Conservation (phyloP, 2,329 filamentous ascomycete genomes). For the Scytalidium lignicola region DNA sequence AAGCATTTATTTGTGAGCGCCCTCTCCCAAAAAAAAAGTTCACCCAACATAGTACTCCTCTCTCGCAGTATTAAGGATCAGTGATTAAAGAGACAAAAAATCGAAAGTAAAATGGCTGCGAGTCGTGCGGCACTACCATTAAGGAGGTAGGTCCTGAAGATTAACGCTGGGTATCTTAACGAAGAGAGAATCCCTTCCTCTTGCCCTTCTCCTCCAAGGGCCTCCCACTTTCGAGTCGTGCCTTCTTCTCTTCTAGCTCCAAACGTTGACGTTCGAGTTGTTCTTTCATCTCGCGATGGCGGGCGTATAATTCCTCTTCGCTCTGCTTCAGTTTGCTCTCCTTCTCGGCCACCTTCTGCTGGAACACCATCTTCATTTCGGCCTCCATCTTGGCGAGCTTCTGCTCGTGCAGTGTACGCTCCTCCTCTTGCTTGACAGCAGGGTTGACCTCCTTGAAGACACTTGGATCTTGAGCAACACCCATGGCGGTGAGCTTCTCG, state of each 20-base stretch:
- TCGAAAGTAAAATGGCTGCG: conserved; percentile 23
- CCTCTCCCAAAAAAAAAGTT: conserved; percentile 8
- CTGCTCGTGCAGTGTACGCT: conserved; percentile 95
- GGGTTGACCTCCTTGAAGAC: conserved; percentile 99
- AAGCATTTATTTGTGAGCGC: conserved; percentile 21
- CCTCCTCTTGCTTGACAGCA: conserved; percentile 99
- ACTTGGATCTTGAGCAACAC: conserved; percentile 94
- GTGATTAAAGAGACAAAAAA: conserved; percentile 30
- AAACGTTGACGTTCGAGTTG: conserved; percentile 91
- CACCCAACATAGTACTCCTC: conserved; percentile 5
- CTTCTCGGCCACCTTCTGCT: conserved; percentile 99
- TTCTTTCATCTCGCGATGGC: conserved; percentile 99
- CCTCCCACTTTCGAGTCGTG: conserved; percentile 87
- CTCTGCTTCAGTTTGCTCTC: conserved; percentile 99
- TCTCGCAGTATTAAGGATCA: conserved; percentile 25
- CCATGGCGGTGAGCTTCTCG: conserved; percentile 98
- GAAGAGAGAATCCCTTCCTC: conserved; percentile 98
- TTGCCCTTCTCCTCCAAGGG: conserved; percentile 97
- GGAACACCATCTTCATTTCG: conserved; percentile 99
- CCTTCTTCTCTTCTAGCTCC: conserved; percentile 98
- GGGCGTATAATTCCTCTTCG: conserved; percentile 96
- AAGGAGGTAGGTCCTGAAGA: conserved; percentile 17
- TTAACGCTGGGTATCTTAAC: conserved; percentile 49
- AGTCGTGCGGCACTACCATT: conserved; percentile 18
- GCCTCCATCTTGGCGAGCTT: conserved; percentile 99